A percentile compares a stretch with the other conserved stretches of the same genome.
These are phyloP conservation scores for Thamnidium elegans DNA, from an alignment of 192 early-diverging fungal species.

Conservation along the genomic window DNA sequence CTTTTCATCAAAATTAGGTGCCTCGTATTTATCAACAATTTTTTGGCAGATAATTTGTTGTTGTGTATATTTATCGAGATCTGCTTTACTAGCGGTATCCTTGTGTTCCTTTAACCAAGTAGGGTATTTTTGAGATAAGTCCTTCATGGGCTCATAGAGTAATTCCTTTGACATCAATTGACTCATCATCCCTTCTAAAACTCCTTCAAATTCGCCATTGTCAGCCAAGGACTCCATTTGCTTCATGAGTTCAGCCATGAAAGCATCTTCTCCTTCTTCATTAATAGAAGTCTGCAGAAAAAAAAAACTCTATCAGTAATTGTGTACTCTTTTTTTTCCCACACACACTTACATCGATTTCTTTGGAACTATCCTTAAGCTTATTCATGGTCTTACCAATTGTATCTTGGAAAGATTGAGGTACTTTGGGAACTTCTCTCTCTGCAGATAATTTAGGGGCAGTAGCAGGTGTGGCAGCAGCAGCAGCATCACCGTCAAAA, in stretches of 20 bases:
- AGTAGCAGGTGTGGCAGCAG: slow-evolving; percentile 8
- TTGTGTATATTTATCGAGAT: slow-evolving; percentile 72
- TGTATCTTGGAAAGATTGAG: slow-evolving; percentile 76
- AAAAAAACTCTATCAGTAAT: neutral
- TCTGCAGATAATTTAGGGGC: neutral
- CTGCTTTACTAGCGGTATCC: slow-evolving; percentile 61
- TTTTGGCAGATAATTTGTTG: slow-evolving; percentile 77
- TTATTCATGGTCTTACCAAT: slow-evolving; percentile 90
- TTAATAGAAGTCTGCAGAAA: slow-evolving; percentile 44
- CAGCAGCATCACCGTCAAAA: slow-evolving; percentile 28
- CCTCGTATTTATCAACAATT: slow-evolving; percentile 84
- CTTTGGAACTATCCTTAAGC: slow-evolving; percentile 79
- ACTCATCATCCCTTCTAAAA: slow-evolving; percentile 87
- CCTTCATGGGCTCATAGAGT: slow-evolving; percentile 94
- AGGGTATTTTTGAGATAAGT: slow-evolving; percentile 84
- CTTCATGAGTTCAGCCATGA: slow-evolving; percentile 78
- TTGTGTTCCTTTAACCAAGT: slow-evolving; percentile 82
- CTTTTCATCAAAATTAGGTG: slow-evolving; percentile 61
- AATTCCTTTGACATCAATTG: slow-evolving; percentile 92
- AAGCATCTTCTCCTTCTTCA: slow-evolving; percentile 49
- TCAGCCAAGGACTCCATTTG: slow-evolving; percentile 66
- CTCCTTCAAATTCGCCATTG: slow-evolving; percentile 75
- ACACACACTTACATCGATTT: slow-evolving; percentile 66
- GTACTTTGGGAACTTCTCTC: slow-evolving; percentile 15
- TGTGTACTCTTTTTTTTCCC: neutral